Evolutionary conservation across 345 rosid genomes (phyloP).

Genomic region (Linum trigynum): DNA sequence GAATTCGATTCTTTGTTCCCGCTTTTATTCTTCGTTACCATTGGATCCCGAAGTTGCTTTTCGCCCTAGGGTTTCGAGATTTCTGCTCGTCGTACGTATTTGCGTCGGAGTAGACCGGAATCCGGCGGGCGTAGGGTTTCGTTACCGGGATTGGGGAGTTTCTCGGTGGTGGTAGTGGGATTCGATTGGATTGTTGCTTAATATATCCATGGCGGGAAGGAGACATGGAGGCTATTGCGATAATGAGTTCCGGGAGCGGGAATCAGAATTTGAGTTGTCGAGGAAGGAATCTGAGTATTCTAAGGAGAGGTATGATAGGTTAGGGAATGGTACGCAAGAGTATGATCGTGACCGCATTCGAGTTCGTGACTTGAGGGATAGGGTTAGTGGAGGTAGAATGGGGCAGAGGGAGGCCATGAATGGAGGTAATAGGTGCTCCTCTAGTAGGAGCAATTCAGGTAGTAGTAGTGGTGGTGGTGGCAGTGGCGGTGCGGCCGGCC

Average conservation of each 20-base stretch:
- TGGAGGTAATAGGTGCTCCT: conserved; percentile 41
- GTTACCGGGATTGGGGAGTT: background rate
- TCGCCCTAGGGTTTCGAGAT: background rate
- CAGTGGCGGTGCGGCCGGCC: conserved; percentile 22
- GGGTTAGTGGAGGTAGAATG: conserved; percentile 39
- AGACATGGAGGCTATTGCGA: background rate
- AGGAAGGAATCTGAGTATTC: conserved; percentile 11
- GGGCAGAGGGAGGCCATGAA: conserved; percentile 57
- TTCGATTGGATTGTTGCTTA: background rate
- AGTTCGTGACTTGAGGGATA: conserved; percentile 31
- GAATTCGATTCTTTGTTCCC: background rate
- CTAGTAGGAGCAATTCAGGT: conserved; percentile 56
- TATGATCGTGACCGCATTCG: conserved; percentile 28
- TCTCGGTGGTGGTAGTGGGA: background rate
- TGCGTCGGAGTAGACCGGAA: background rate
- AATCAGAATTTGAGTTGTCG: background rate
- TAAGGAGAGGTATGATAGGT: conserved; percentile 33
- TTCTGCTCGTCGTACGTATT: background rate
- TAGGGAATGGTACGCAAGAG: conserved; percentile 35
- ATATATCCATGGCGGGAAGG: background rate
- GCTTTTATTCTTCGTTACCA: background rate
- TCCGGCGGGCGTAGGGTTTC: background rate
- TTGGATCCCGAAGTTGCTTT: background rate
- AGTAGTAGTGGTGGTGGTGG: conserved; percentile 34
- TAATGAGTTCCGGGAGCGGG: conserved; percentile 2